Percentiles rank a stretch among this genome's conserved stretches.
phyloP scores from a whole-genome alignment of 2,329 filamentous ascomycete genomes.

The Hymenoscyphus albidus region DNA sequence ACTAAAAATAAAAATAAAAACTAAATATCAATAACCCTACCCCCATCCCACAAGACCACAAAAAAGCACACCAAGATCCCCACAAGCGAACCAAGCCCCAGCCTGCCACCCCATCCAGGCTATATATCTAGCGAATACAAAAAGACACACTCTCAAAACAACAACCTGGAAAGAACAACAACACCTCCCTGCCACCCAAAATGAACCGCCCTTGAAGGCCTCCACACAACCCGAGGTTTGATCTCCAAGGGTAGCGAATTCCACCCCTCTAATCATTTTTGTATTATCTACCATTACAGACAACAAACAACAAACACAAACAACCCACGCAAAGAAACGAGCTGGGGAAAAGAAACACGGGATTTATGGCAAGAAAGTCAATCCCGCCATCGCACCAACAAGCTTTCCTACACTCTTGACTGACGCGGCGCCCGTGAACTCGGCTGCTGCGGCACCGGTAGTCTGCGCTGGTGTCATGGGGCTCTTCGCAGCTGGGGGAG shows the following conservation, averaged over 20 bases:
- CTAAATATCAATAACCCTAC: not conserved
- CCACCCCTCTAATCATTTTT: not conserved
- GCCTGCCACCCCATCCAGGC: not conserved
- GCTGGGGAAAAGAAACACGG: not conserved
- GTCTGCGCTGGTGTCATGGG: not conserved
- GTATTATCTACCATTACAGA: constrained; percentile 1
- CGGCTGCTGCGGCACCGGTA: not conserved
- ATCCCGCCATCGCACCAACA: not conserved
- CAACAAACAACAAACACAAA: not conserved
- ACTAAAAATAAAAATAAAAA: not conserved
- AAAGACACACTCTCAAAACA: too few relatives aligned
- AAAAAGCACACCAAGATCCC: not conserved
- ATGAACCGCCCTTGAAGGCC: too few relatives aligned
- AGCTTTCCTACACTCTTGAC: not conserved
- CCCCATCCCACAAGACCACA: not conserved
- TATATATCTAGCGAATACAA: too few relatives aligned
- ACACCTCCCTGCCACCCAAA: too few relatives aligned
- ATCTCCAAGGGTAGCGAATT: not conserved
- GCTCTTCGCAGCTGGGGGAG: not conserved
- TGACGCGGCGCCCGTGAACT: constrained; percentile 4
- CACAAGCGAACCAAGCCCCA: not conserved
- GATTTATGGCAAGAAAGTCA: not conserved
- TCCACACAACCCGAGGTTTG: not conserved
- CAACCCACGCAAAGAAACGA: not conserved
- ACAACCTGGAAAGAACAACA: too few relatives aligned